Base-by-base conservation (phyloP, 2,329 filamentous ascomycete species). In the Dothidotthia symphoricarpi region DNA sequence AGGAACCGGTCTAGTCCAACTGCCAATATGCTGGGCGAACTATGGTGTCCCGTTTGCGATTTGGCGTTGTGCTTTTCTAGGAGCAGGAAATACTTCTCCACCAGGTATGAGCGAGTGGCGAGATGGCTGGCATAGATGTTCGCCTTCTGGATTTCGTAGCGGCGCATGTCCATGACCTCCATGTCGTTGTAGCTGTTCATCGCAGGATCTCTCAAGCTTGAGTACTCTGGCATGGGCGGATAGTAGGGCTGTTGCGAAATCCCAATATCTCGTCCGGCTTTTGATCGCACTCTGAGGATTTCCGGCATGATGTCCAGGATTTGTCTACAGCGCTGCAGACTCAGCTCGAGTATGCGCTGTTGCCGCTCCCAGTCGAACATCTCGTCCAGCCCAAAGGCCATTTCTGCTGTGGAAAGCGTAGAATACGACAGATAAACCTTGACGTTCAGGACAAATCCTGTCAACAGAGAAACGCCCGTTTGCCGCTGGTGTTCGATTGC, bases 101-200 rank as follows among this genome's bases (percentile, higher is more conserved):
- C 87, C 39, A 91, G 81, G 61, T 88, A 90, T 0, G 86, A 91
- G 16, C 89, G 78, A 0, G 88, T 94, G 2, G 83, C 82, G 8
- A 95, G 73, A 55, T 89, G 85, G 5, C 85, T 91, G 2, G 83
- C 81, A 59, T 91, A 88, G 26, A 95, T 86, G 63, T 95, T 95
- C 6, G 88, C 86, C 62, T 94, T 95, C 63, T 95, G 88, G 19
- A 95, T 93, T 67, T 95, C 89, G 50, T 83, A 88, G 25, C 69
- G 64, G 5, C 71, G 66, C 26, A 69, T 58, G 41, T 71, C 69
- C 1, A 61, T 55, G 10, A 55, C 45, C 26, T 67, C 61, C 3
- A 49, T 13, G 9, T 38, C 47, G 26, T 51, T 54, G 28, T 59
- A 62, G 3, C 46, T 47, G 26, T 44, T 50, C 36, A 55, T 31